Conservation (phyloP, 139 green algal genomes). For the Coelastrella sp. region DNA sequence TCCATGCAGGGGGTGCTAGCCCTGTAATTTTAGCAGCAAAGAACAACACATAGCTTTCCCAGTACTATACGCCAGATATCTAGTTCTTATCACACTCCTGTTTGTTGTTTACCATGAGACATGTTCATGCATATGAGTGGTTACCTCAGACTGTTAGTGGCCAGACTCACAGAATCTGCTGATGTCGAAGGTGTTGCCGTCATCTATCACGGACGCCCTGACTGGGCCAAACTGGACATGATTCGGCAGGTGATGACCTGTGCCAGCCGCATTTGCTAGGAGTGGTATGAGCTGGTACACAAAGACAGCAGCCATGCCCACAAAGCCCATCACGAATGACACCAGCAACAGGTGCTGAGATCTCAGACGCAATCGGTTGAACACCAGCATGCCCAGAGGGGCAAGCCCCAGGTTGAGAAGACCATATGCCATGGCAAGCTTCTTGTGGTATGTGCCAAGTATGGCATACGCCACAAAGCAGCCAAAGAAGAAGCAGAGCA, state of each 20-base stretch:
- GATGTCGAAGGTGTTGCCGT: constrained; percentile 11
- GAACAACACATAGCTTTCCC: too few relatives aligned
- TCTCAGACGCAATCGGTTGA: background rate
- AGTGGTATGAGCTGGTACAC: constrained; percentile 31
- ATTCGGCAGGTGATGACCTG: background rate
- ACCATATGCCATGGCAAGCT: constrained; percentile 14
- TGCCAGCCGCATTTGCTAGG: background rate
- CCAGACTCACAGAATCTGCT: background rate
- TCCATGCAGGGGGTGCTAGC: too few relatives aligned
- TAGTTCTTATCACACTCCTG: background rate
- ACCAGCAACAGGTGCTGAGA: background rate
- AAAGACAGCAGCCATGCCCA: background rate
- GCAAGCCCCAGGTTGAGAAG: constrained; percentile 38
- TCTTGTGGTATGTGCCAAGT: background rate
- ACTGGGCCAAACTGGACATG: background rate
- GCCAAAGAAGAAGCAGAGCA: constrained; percentile 36
- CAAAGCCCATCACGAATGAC: constrained; percentile 20
- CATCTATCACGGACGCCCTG: background rate
- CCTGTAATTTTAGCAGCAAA: too few relatives aligned
- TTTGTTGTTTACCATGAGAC: background rate
- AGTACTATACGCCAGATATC: too few relatives aligned
- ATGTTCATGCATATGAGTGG: background rate
- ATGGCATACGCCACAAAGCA: constrained; percentile 31
- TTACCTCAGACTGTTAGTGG: background rate
- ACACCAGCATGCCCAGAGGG: constrained; percentile 33